Evolutionary conservation across 345 rosid genomes (phyloP).

Genomic region (Garcia nutans): DNA sequence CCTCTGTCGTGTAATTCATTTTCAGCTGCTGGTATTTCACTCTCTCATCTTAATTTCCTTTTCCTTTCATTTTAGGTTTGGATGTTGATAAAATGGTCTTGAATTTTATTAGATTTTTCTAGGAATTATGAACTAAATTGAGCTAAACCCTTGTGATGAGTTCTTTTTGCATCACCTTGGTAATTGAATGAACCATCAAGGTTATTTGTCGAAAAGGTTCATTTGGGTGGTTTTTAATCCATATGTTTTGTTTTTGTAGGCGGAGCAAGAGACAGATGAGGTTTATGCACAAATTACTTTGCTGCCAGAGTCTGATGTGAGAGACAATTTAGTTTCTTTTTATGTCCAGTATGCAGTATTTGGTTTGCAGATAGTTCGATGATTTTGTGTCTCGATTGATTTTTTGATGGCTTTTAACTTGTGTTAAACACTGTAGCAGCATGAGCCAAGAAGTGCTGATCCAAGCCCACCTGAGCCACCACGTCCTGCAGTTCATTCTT

Average conservation of each 20-base stretch:
- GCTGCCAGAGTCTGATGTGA: constrained; percentile 63
- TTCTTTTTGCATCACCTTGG: background rate
- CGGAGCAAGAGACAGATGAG: constrained; percentile 95
- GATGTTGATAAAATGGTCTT: background rate
- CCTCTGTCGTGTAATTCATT: constrained; percentile 73
- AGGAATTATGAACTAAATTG: background rate
- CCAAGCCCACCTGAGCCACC: constrained; percentile 42
- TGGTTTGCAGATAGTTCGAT: background rate
- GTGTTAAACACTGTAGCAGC: constrained; percentile 33
- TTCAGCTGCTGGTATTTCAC: constrained; percentile 64
- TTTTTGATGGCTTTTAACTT: constrained; percentile 1
- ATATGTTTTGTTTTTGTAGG: constrained; percentile 42
- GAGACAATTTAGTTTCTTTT: constrained; percentile 20
- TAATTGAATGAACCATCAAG: background rate
- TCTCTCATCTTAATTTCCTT: constrained; percentile 6
- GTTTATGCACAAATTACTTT: constrained; percentile 94
- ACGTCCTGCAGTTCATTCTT: constrained; percentile 59
- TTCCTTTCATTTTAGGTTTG: background rate
- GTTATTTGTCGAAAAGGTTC: background rate
- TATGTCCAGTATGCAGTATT: background rate
- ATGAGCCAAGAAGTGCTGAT: constrained; percentile 61
- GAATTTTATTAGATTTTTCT: background rate
- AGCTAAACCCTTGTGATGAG: background rate
- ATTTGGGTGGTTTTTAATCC: background rate
- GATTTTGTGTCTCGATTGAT: background rate